These are phyloP conservation scores for Fusarium tanahbumbuense DNA, from an alignment of 2,329 filamentous ascomycete species.

Conservation along the genomic window DNA sequence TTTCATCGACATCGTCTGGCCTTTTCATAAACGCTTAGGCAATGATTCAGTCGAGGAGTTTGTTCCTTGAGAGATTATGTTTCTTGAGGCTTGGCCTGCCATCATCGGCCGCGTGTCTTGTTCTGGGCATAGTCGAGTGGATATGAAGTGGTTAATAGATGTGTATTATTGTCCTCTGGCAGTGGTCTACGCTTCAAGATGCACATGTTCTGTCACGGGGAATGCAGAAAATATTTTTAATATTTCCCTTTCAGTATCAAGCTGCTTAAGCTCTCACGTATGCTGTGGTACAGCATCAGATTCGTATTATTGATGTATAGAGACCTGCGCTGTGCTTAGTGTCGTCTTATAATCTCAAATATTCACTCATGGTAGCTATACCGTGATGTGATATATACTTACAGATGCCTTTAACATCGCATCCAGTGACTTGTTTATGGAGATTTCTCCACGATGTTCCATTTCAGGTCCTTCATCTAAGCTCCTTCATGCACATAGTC, in stretches of 20 bases:
- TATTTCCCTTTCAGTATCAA: neutral
- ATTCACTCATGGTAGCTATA: neutral
- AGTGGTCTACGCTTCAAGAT: neutral
- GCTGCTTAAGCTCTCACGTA: neutral
- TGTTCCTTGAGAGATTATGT: neutral
- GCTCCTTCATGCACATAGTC: conserved; percentile 8
- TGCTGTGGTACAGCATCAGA: neutral
- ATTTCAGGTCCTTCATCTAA: conserved; percentile 1
- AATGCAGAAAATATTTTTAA: neutral
- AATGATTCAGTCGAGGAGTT: neutral
- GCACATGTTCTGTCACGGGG: neutral
- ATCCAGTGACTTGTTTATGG: conserved; percentile 2
- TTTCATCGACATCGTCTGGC: conserved; percentile 16
- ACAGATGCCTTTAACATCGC: conserved; percentile 2
- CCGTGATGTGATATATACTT: conserved; percentile 12
- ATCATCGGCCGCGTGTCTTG: neutral
- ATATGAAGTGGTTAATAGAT: neutral
- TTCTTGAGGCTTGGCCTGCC: neutral
- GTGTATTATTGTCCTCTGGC: neutral
- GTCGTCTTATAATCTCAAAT: neutral
- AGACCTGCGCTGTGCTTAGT: conserved; percentile 18
- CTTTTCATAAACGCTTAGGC: neutral
- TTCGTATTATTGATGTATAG: neutral
- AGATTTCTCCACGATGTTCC: neutral
- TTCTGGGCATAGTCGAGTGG: neutral